These are phyloP conservation scores for Zostera marina DNA, from an alignment of 116 monocot species.

Conservation along the genomic window DNA sequence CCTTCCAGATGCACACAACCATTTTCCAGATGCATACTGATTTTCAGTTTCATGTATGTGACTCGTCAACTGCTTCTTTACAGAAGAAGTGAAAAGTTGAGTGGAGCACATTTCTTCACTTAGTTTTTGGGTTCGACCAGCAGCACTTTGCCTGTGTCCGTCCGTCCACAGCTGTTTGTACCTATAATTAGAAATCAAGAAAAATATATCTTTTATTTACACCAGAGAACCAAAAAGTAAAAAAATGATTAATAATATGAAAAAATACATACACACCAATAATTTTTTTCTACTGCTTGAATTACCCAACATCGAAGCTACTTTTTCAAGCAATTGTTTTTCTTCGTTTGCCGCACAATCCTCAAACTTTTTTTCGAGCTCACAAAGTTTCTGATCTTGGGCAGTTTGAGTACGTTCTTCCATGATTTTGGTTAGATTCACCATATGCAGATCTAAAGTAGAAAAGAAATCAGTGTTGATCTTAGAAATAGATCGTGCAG, in stretches of 20 bases:
- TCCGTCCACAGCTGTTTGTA: slow-evolving; percentile 68
- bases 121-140: slow-evolving; percentile 40
- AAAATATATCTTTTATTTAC: background rate
- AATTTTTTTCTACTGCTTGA: slow-evolving; percentile 73
- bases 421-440: slow-evolving; percentile 64
- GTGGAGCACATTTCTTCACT: slow-evolving; percentile 65
- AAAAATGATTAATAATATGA: background rate
- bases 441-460: slow-evolving; percentile 51
- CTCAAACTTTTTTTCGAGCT: slow-evolving; percentile 97
- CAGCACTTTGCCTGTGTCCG: slow-evolving; percentile 50
- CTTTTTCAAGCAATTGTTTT: slow-evolving; percentile 68
- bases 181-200: slow-evolving; percentile 22
- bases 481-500: slow-evolving; percentile 68
- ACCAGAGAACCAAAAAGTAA: background rate
- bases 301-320: slow-evolving; percentile 84
- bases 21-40: slow-evolving; percentile 43
- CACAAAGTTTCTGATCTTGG: slow-evolving; percentile 59
- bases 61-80: slow-evolving; percentile 44
- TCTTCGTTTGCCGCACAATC: slow-evolving; percentile 94
- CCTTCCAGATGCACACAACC: slow-evolving; percentile 48
- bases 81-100: slow-evolving; percentile 47
- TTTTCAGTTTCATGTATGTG: slow-evolving; percentile 75
- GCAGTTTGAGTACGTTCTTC: slow-evolving; percentile 65
- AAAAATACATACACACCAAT: slow-evolving; percentile 35
- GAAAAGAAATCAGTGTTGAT: slow-evolving; percentile 69